A percentile compares a stretch with the other conserved stretches of the same genome.
phyloP scores from a whole-genome alignment of 306 rosid genomes.

The Coriaria nepalensis region DNA sequence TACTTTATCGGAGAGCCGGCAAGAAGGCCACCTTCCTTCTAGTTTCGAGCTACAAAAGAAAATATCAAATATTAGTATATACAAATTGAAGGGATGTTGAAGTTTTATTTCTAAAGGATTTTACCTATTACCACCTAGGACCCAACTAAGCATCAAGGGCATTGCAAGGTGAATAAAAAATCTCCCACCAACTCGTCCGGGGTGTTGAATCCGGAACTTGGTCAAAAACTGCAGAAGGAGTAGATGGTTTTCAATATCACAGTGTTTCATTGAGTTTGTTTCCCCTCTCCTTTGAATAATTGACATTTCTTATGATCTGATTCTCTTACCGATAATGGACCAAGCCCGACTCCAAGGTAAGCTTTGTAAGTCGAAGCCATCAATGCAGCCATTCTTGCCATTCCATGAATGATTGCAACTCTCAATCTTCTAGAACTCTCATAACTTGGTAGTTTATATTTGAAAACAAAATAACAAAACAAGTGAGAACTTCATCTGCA shows the following conservation, averaged over 20 bases:
- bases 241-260: too few species aligned
- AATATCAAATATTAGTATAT: constrained; percentile 3
- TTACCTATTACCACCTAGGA: constrained; percentile 93
- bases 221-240: constrained; percentile 60
- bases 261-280: constrained; percentile 7
- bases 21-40: constrained; percentile 69
- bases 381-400: constrained; percentile 97
- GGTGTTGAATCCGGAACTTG: constrained; percentile 82
- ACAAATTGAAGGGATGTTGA: neutral
- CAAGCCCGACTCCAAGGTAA: constrained; percentile 88
- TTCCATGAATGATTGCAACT: constrained; percentile 73
- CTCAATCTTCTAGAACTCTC: constrained; percentile 63
- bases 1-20: constrained; percentile 97
- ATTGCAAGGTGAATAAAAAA: constrained; percentile 56
- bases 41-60: constrained; percentile 65
- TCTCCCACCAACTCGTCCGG: constrained; percentile 88
- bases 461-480: neutral
- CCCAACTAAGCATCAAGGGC: constrained; percentile 95
- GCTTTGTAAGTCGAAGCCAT: constrained; percentile 96
- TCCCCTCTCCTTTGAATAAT: neutral
- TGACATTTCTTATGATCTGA: neutral
- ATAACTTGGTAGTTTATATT: constrained; percentile 31
- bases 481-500: neutral
- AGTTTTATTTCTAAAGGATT: neutral
- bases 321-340: constrained; percentile 64